Evolutionary conservation across 148 eudicot species (phyloP).

Genomic region (Rhododendron ovatum): DNA sequence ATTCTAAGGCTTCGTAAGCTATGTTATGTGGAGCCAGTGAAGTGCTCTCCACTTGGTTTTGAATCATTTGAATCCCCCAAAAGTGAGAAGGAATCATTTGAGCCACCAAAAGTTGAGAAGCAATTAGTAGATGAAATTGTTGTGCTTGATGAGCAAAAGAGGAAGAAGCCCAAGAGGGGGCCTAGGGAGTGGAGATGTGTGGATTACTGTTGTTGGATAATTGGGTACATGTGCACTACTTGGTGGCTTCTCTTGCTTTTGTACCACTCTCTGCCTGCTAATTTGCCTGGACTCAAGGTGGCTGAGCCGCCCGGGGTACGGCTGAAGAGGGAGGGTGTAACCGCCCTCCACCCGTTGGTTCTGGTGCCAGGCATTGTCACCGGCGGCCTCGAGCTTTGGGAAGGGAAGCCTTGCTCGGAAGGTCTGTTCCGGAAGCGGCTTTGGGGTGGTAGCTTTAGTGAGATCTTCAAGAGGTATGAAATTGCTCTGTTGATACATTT

Average conservation of each 20-base stretch:
- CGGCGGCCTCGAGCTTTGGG: conserved; percentile 76
- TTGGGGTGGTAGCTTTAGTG: conserved; percentile 63
- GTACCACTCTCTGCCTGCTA: conserved; percentile 31
- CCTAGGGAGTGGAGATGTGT: conserved; percentile 34
- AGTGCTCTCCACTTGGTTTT: conserved; percentile 5
- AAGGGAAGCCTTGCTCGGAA: conserved; percentile 56
- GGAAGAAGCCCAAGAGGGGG: conserved; percentile 11
- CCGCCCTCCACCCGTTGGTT: conserved; percentile 52
- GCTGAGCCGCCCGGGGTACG: conserved; percentile 50
- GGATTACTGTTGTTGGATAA: conserved; percentile 41
- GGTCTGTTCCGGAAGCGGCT: conserved; percentile 55
- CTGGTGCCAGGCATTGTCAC: conserved; percentile 71
- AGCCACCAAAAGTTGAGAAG: conserved; percentile 8
- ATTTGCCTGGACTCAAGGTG: conserved; percentile 31
- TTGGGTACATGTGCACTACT: conserved; percentile 39
- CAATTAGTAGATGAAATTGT: neutral
- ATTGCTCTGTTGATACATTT: neutral
- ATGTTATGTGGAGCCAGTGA: conserved; percentile 29
- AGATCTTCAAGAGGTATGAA: conserved; percentile 53
- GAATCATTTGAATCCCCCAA: conserved; percentile 17
- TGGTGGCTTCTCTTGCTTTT: conserved; percentile 51
- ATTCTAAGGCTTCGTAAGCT: conserved; percentile 38
- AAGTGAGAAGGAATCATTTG: conserved; percentile 10
- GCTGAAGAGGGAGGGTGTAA: conserved; percentile 44
- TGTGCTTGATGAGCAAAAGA: neutral